A percentile compares a stretch with the other conserved stretches of the same genome.
phyloP scores from a whole-genome alignment of 2,329 filamentous ascomycete genomes.

The Fusarium guadeloupense region DNA sequence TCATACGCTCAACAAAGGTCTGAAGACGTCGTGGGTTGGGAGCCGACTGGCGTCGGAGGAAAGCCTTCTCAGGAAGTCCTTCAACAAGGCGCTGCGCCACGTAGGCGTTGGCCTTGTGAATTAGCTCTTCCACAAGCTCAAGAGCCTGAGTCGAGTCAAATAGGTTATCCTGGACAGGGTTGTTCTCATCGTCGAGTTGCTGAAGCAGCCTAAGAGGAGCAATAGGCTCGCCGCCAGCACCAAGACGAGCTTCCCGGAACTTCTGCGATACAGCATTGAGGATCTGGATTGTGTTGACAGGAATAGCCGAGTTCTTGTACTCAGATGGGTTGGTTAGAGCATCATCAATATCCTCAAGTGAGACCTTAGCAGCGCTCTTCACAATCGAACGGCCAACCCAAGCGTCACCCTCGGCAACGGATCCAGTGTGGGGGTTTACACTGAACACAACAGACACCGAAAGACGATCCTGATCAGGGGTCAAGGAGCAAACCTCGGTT shows the following conservation, averaged over 20 bases:
- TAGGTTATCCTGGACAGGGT: slow-evolving; percentile 94
- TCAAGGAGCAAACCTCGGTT: slow-evolving; percentile 86
- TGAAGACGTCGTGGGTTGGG: slow-evolving; percentile 90
- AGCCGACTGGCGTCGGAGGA: slow-evolving; percentile 85
- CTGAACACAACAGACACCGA: slow-evolving; percentile 94
- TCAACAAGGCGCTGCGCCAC: slow-evolving; percentile 85
- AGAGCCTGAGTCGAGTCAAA: slow-evolving; percentile 91
- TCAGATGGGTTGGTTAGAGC: slow-evolving; percentile 73
- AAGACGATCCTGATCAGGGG: slow-evolving; percentile 87
- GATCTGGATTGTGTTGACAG: slow-evolving; percentile 80
- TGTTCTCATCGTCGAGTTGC: slow-evolving; percentile 97
- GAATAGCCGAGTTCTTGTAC: slow-evolving; percentile 71
- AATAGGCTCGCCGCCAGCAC: slow-evolving; percentile 79
- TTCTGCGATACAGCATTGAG: slow-evolving; percentile 86
- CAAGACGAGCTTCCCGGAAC: slow-evolving; percentile 88
- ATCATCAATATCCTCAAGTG: slow-evolving; percentile 85
- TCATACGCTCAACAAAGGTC: slow-evolving; percentile 94
- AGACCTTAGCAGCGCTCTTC: slow-evolving; percentile 87
- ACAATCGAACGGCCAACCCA: slow-evolving; percentile 96
- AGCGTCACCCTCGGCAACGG: slow-evolving; percentile 82
- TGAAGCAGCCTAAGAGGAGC: slow-evolving; percentile 89
- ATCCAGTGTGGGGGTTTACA: slow-evolving; percentile 82
- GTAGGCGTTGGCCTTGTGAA: slow-evolving; percentile 90
- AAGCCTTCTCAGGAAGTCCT: slow-evolving; percentile 88
- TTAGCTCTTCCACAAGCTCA: slow-evolving; percentile 93